phyloP scores from a whole-genome alignment of 768 basidiomycete species.

The Baorangia bicolor region DNA sequence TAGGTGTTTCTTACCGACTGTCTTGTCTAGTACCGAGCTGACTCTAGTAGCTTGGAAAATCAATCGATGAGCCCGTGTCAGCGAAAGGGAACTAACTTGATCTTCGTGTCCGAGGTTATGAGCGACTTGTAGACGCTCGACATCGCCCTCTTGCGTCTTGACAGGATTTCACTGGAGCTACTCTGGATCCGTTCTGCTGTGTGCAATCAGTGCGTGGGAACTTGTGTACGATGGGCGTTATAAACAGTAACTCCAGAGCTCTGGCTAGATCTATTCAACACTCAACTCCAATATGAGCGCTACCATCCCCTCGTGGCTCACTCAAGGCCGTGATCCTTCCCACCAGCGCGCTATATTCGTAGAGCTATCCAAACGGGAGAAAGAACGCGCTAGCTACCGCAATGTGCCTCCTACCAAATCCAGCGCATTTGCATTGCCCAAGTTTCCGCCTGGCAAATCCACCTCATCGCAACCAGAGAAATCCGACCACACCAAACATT shows the following conservation, averaged over 20 bases:
- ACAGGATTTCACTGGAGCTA: background rate
- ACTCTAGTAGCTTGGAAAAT: slow-evolving; percentile 47
- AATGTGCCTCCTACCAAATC: slow-evolving; percentile 11
- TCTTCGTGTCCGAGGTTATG: slow-evolving; percentile 23
- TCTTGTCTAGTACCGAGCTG: slow-evolving; percentile 76
- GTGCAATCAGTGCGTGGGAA: slow-evolving; percentile 21
- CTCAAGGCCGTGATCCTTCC: slow-evolving; percentile 2
- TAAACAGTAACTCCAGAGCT: background rate
- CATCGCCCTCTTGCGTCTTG: slow-evolving; percentile 14
- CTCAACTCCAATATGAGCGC: background rate
- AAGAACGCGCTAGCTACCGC: slow-evolving; percentile 33
- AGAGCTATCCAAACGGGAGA: slow-evolving; percentile 40
- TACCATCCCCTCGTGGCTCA: slow-evolving; percentile 18
- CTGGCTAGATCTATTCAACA: background rate
- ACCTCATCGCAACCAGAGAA: slow-evolving; percentile 9
- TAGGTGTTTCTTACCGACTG: slow-evolving; percentile 66
- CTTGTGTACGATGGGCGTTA: background rate
- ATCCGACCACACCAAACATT: slow-evolving; percentile 40
- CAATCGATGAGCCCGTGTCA: slow-evolving; percentile 13
- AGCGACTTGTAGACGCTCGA: slow-evolving; percentile 20
- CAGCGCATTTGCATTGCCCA: slow-evolving; percentile 6
- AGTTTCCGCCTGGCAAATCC: slow-evolving; percentile 2
- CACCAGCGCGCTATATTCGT: slow-evolving; percentile 33
- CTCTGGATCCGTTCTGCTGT: background rate
- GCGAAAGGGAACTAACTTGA: slow-evolving; percentile 41